A percentile compares a stretch with the other conserved stretches of the same genome.
Conservation (phyloP, 495 filamentous ascomycete genomes). For the Penicillium nucicola region DNA sequence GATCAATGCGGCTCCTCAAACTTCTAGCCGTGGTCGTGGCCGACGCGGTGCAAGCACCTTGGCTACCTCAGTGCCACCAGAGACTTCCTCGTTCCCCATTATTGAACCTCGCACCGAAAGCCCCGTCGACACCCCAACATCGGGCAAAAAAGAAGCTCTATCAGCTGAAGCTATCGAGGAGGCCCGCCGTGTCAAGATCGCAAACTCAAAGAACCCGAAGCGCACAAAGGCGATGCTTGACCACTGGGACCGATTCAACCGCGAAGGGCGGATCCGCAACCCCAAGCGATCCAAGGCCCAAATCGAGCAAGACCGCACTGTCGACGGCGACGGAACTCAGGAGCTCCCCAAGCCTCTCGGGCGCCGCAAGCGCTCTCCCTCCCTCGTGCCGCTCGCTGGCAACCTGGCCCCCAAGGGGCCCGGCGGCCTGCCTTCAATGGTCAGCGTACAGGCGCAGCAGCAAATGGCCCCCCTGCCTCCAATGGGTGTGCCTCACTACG, state of each 20-base stretch:
- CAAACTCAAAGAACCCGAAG: constrained; percentile 49
- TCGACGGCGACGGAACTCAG: constrained; percentile 22
- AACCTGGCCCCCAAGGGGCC: constrained; percentile 27
- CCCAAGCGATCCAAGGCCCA: constrained; percentile 48
- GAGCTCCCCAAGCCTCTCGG: constrained; percentile 27
- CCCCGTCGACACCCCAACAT: constrained; percentile 1
- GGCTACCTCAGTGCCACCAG: constrained; percentile 2
- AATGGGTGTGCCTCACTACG: constrained; percentile 15
- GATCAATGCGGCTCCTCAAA: constrained; percentile 8
- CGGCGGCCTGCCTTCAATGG: constrained; percentile 15
- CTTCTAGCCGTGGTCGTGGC: constrained; percentile 22
- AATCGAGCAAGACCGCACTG: constrained; percentile 40
- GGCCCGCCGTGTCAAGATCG: constrained; percentile 36
- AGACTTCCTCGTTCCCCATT: constrained; percentile 7
- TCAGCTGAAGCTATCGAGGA: constrained; percentile 30
- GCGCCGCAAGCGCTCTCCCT: constrained; percentile 20
- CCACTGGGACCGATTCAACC: constrained; percentile 46
- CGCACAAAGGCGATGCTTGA: constrained; percentile 49
- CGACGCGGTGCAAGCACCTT: constrained; percentile 19
- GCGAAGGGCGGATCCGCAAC: constrained; percentile 41
- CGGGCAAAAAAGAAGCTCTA: constrained; percentile 12
- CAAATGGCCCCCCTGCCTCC: constrained; percentile 15
- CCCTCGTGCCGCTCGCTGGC: constrained; percentile 18
- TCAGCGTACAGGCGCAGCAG: constrained; percentile 13
- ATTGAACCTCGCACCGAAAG: constrained; percentile 5